phyloP scores from a whole-genome alignment of 2,329 filamentous ascomycete genomes.

The Neurospora crassa region DNA sequence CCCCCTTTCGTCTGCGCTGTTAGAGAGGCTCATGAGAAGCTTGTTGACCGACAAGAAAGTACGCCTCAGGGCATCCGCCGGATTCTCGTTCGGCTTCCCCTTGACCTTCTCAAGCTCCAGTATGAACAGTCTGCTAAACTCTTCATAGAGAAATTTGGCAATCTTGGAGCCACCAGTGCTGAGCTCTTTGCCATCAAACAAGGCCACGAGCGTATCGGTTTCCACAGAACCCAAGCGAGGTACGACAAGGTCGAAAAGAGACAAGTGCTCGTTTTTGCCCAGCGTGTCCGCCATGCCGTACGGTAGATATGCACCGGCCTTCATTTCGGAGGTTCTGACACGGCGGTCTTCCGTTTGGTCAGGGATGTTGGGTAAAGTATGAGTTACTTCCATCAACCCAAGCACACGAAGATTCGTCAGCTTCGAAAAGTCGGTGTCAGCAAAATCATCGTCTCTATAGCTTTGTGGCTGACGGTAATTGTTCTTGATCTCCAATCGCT shows the following conservation, averaged over 20 bases:
- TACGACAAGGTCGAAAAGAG: slow-evolving; percentile 90
- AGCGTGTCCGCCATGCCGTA: slow-evolving; percentile 98
- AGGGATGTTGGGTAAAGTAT: slow-evolving; percentile 85
- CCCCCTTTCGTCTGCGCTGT: slow-evolving; percentile 67
- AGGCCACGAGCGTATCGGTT: slow-evolving; percentile 80
- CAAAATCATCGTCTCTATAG: slow-evolving; percentile 41
- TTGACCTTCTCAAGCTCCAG: slow-evolving; percentile 71
- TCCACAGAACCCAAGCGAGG: slow-evolving; percentile 85
- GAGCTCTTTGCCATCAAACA: slow-evolving; percentile 91
- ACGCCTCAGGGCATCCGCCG: slow-evolving; percentile 72
- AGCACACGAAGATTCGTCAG: slow-evolving; percentile 76
- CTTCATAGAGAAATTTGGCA: slow-evolving; percentile 92
- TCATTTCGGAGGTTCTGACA: slow-evolving; percentile 91
- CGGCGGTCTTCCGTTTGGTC: slow-evolving; percentile 92
- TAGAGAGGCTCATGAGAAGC: slow-evolving; percentile 78
- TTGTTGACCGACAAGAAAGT: slow-evolving; percentile 89
- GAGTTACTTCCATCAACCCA: slow-evolving; percentile 94
- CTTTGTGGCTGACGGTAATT: slow-evolving; percentile 30
- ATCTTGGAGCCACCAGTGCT: slow-evolving; percentile 88
- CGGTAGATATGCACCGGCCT: slow-evolving; percentile 73
- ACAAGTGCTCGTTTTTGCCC: slow-evolving; percentile 87
- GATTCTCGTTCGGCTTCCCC: slow-evolving; percentile 58
- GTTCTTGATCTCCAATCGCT: slow-evolving; percentile 77
- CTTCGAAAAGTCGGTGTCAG: slow-evolving; percentile 80
- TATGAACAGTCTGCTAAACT: slow-evolving; percentile 78